Evolutionary conservation across 257 asterid genomes (phyloP), one percentile per base, ranked within the genome.

Genomic region (Phtheirospermum japonicum): DNA sequence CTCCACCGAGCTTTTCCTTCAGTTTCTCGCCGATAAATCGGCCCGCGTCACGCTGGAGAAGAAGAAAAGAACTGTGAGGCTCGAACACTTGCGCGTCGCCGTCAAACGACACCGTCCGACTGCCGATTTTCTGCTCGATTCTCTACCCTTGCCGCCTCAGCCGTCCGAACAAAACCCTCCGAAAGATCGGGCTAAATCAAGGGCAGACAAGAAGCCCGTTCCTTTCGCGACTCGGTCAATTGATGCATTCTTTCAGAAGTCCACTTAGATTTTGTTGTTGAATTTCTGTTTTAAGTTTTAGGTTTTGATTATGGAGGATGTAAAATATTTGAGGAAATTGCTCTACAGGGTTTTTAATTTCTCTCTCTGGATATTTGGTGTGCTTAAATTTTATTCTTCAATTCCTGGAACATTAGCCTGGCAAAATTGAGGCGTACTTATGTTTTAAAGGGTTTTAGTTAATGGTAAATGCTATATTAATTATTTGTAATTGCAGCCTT

Each of bases 1-100:
- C 32, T 80, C 96, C 39, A 80, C 99, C 14, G 87, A 89, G 81
- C 88, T 89, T 9, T 85, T 92, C 76, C 85, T 92, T 60, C 83
- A 80, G 63, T 78, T 78, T 70, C 85, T 92, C 19, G 85, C 97
- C 26, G 96, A 85, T 67, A 81, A 72, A 70, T 89, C 94, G 36
- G 97, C 86, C 0, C 63, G 55, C n/a, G 94, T 85, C 58, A 82
- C 86, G 0, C 2, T 82, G 32, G 97, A 85, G 64, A 85, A 83
- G 89, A 89, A 92, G 91, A 82, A 84, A 18, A 79, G 76, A 59
- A 85, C 84, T 0, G 60, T 89, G 9, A 80, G 77, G 43, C 49
- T 79, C 43, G 91, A 89, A 7, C 89, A 85, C 67, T 11, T 92
- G 66, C 75, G 43, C 43, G 13, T 8, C 12, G 43, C 43, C 43